A percentile compares a stretch with the other conserved stretches of the same genome.
These are phyloP conservation scores for Colletotrichum noveboracense DNA, from an alignment of 2,329 filamentous ascomycete genomes.

Conservation along the genomic window DNA sequence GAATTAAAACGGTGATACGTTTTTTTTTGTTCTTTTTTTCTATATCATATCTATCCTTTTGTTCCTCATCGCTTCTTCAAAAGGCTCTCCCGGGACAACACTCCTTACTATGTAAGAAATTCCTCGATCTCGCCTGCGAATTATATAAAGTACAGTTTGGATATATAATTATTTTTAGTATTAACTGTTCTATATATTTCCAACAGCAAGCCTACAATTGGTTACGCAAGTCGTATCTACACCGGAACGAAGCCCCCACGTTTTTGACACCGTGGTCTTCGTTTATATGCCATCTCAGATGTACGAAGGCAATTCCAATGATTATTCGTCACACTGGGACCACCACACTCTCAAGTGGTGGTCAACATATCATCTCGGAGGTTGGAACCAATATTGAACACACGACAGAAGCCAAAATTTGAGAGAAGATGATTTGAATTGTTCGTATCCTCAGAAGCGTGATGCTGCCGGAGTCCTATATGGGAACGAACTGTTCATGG, in stretches of 20 bases:
- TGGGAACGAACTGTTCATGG: neutral
- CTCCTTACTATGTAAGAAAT: no score
- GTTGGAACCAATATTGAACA: neutral
- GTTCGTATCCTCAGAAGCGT: neutral
- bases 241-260: neutral
- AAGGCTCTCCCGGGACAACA: no score
- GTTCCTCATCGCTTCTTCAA: no score
- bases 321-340: neutral
- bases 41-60: neutral
- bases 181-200: no score
- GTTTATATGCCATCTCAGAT: neutral
- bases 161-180: no score
- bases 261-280: neutral
- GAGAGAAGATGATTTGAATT: neutral
- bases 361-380: no score
- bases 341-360: no score
- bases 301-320: neutral
- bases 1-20: neutral
- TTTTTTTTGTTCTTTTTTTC: neutral
- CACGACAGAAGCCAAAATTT: neutral
- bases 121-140: no score
- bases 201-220: no score
- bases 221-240: no score
- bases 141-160: no score
- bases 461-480: neutral